phyloP scores from a whole-genome alignment of 306 rosid genomes.

The Trichosanthes cucumerina region DNA sequence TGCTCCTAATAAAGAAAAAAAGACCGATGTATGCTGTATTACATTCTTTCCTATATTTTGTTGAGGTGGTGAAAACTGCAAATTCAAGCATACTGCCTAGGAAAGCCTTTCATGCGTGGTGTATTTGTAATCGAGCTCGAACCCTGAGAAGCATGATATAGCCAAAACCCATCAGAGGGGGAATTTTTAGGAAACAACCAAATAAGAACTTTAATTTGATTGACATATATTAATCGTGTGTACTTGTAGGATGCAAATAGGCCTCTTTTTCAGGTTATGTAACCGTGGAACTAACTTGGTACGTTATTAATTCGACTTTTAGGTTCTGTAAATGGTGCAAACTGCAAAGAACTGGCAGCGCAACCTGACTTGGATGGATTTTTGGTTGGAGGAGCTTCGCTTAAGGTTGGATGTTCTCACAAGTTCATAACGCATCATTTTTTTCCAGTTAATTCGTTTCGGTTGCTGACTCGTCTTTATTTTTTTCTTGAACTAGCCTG shows the following conservation, averaged over 20 bases:
- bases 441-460: background rate
- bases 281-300: background rate
- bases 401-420: slow-evolving; percentile 32
- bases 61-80: background rate
- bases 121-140: background rate
- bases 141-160: background rate
- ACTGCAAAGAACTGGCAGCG: slow-evolving; percentile 68
- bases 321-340: slow-evolving; percentile 93
- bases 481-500: slow-evolving; percentile 30
- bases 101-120: background rate
- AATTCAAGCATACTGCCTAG: background rate
- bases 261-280: background rate
- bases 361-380: slow-evolving; percentile 88
- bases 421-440: background rate
- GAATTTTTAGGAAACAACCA: background rate
- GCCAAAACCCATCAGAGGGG: background rate
- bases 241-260: background rate
- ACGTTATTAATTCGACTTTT: background rate
- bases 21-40: background rate
- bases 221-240: background rate
- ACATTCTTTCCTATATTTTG: background rate
- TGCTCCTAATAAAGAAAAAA: background rate
- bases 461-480: slow-evolving; percentile 7
- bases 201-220: background rate
- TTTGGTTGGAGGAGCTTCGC: slow-evolving; percentile 95